Evolutionary conservation across 495 filamentous ascomycete genomes (phyloP), one percentile per base, ranked within the genome.

Genomic region (Trichocladium antarcticum): DNA sequence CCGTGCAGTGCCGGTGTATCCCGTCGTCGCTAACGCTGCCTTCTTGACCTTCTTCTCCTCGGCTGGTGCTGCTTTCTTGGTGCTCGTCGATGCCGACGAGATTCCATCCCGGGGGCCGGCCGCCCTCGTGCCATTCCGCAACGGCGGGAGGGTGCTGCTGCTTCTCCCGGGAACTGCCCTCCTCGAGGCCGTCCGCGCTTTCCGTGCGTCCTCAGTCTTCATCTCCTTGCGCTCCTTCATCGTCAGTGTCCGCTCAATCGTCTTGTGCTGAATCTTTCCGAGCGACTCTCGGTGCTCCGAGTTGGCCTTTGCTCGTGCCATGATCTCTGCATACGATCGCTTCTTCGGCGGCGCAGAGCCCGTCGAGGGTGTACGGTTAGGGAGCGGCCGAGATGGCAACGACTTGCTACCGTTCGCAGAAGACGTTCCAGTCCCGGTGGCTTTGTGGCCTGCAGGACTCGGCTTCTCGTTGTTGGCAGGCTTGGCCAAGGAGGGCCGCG

Each of bases 321-420:
- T 75, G 47, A 86, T 82, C 51, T 83, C 81, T 37, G 74, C 73
- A 57, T 70, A 88, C 1, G 80, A 81, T 1, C 80, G 73, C 51
- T 82, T 83, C 57, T 82, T 82, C 11, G 73, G 76, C n/a, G 72
- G 57, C 34, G 55, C 63, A 5, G 68, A 62, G 16, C 59, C 58
- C 1, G 59, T 27, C 9, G 50, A 45, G 17, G 53, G 14, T 6
- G 57, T 56, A 1, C 56, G 51, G n/a, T 31, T 55, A 20, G 34
- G 31, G 12, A 52, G 31, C 1, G 61, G 51, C 15, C 53, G 39
- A 8, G 61, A 47, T 17, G 55, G 41, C 29, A 54, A n/a, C 12
- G 57, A 35, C 34, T 51, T 56, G 20, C 17, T 42, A 1, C 37
- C 50, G 19, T 42, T 47, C 21, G 46, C 5, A 24, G 39, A 12